Conservation (phyloP, 208 protist species). For the Trichomonas vaginalis region DNA sequence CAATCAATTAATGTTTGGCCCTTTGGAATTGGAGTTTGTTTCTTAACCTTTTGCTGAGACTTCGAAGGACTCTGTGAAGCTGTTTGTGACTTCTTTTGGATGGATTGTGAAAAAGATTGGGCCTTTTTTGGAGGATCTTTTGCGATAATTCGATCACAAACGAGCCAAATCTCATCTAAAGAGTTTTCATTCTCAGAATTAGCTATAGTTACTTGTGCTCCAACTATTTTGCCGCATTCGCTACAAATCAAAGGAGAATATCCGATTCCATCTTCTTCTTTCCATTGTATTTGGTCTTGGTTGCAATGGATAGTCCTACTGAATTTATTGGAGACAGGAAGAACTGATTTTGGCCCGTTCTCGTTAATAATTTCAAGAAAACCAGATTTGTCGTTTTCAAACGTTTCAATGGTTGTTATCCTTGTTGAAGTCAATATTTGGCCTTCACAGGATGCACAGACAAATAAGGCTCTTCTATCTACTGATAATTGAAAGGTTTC, state of each 20-base stretch:
- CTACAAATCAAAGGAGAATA: not conserved
- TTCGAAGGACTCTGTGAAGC: not conserved
- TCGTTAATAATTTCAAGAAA: not conserved
- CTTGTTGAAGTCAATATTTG: not conserved
- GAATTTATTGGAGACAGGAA: not conserved
- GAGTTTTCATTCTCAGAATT: not conserved
- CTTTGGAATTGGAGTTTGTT: not conserved
- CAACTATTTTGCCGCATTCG: not conserved
- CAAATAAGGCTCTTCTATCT: not conserved
- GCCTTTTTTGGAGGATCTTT: not conserved
- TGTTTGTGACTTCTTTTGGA: not conserved
- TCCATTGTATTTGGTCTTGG: not conserved
- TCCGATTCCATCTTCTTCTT: not conserved
- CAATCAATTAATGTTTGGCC: not conserved
- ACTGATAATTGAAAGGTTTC: not conserved
- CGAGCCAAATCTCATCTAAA: not conserved
- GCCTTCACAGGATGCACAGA: not conserved
- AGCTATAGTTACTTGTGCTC: not conserved
- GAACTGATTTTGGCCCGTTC: not conserved
- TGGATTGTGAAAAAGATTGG: not conserved
- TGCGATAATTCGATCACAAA: not conserved
- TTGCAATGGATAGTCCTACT: not conserved
- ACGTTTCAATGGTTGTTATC: not conserved
- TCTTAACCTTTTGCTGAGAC: not conserved
- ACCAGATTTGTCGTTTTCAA: not conserved